A percentile compares a stretch with the other conserved stretches of the same genome.
These are phyloP conservation scores for Diaporthe vexans DNA, from an alignment of 2,329 filamentous ascomycete species.

Conservation along the genomic window DNA sequence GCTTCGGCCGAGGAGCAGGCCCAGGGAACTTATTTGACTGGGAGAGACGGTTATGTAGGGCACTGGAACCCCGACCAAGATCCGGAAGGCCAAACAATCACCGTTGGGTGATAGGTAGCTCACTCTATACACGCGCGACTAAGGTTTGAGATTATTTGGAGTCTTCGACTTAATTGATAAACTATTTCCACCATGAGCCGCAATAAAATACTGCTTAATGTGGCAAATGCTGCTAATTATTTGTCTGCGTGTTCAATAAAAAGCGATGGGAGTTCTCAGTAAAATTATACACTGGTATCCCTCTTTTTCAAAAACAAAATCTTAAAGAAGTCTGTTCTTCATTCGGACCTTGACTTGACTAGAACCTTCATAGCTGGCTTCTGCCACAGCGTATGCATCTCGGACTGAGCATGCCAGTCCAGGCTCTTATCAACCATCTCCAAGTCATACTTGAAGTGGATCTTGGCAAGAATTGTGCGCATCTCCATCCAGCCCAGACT, in stretches of 20 bases:
- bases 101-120: background rate
- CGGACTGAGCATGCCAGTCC: constrained; percentile 32
- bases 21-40: constrained; percentile 6
- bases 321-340: background rate
- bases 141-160: no score
- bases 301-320: no score
- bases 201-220: no score
- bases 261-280: no score
- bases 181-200: no score
- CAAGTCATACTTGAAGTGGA: constrained; percentile 27
- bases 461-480: constrained; percentile 27
- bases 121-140: no score
- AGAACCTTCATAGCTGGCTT: constrained; percentile 16
- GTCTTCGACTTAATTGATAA: no score
- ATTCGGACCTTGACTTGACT: background rate
- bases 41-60: constrained; percentile 23
- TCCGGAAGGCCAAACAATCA: constrained; percentile 1
- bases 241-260: no score
- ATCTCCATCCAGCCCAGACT: constrained; percentile 35
- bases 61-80: constrained; percentile 19
- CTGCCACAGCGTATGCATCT: constrained; percentile 36
- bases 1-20: constrained; percentile 19
- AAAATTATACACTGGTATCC: no score
- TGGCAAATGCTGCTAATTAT: no score
- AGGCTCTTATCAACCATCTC: background rate